Conservation (phyloP, 176 grass and related monocot genomes). For the Typha latifolia region DNA sequence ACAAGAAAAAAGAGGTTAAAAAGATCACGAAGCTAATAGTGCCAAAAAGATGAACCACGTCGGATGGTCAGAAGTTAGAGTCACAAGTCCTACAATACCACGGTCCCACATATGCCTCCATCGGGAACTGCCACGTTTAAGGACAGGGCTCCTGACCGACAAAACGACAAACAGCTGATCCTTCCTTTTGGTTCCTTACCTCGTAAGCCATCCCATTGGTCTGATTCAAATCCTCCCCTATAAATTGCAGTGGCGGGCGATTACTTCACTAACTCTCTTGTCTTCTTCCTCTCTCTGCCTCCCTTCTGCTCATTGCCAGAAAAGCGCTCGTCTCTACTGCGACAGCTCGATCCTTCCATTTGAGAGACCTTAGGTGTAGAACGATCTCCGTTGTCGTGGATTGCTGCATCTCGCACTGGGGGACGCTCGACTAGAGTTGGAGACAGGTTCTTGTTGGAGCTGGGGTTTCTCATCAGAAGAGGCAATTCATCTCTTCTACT, state of each 20-base stretch:
- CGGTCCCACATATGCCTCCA: no score
- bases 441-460: background rate
- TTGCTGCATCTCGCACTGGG: background rate
- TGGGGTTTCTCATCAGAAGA: background rate
- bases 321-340: background rate
- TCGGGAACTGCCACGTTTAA: no score
- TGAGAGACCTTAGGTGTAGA: background rate
- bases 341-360: background rate
- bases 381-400: background rate
- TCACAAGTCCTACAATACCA: no score
- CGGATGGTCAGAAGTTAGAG: no score
- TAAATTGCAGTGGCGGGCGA: background rate
- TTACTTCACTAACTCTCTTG: background rate
- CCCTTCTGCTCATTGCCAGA: background rate
- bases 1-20: no score
- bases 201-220: background rate
- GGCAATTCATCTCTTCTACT: background rate
- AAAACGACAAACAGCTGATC: background rate
- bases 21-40: no score
- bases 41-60: no score
- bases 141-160: background rate
- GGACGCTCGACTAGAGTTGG: background rate
- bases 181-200: background rate
- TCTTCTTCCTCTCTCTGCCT: background rate
- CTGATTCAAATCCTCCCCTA: background rate